Conservation (phyloP, 352 stramenopile genomes). For the Aphanomyces invadans region DNA sequence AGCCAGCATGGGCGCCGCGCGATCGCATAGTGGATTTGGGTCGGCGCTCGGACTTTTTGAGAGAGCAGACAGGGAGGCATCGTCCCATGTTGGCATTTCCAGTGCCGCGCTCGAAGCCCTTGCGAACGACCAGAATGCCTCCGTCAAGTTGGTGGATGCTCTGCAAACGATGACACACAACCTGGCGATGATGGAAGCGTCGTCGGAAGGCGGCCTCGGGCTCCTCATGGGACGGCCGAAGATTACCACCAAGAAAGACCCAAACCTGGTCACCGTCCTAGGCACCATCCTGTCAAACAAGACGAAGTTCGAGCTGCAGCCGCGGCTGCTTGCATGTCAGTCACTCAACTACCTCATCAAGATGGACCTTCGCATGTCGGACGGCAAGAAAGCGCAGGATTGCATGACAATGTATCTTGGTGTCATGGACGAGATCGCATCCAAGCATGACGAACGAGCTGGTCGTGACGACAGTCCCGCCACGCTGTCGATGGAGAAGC, state of each 20-base stretch:
- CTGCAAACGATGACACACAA: slow-evolving; percentile 76
- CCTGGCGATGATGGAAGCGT: slow-evolving; percentile 79
- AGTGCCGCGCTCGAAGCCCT: slow-evolving; percentile 38
- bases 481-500: not conserved
- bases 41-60: slow-evolving; percentile 15
- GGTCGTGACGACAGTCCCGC: too few relatives aligned
- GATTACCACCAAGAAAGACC: slow-evolving; percentile 40
- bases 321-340: slow-evolving; percentile 57
- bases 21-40: slow-evolving; percentile 2
- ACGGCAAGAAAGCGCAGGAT: slow-evolving; percentile 38
- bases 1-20: not conserved
- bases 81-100: slow-evolving; percentile 12
- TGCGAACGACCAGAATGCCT: slow-evolving; percentile 27
- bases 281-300: slow-evolving; percentile 42
- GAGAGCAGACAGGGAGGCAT: not conserved
- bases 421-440: slow-evolving; percentile 19
- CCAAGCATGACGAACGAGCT: slow-evolving; percentile 34
- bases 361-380: slow-evolving; percentile 60
- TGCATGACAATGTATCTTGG: slow-evolving; percentile 48
- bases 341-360: slow-evolving; percentile 84
- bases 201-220: slow-evolving; percentile 44
- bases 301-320: slow-evolving; percentile 35
- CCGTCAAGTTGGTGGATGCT: slow-evolving; percentile 42
- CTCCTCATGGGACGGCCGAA: slow-evolving; percentile 39
- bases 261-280: slow-evolving; percentile 47